phyloP scores from a whole-genome alignment of 768 basidiomycete genomes.

The Crassisporium funariophilum region DNA sequence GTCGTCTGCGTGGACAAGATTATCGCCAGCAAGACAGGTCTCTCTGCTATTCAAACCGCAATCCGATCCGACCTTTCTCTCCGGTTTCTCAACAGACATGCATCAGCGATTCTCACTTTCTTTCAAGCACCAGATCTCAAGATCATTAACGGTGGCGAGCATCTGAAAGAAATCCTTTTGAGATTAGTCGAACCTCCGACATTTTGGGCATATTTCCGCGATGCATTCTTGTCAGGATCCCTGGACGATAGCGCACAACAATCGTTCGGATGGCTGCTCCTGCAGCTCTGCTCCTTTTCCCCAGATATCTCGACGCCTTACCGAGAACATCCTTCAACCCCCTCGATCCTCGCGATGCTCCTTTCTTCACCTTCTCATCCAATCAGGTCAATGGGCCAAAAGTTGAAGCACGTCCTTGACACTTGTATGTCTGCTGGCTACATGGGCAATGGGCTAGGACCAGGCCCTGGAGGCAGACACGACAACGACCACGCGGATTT shows the following conservation, averaged over 20 bases:
- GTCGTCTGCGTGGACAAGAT: constrained; percentile 39
- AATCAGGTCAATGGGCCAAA: constrained; percentile 32
- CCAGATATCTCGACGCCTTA: constrained; percentile 35
- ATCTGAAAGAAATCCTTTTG: constrained; percentile 40
- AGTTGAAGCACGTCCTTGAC: constrained; percentile 38
- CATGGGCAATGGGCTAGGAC: constrained; percentile 10
- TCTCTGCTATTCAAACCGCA: constrained; percentile 38
- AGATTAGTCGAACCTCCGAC: constrained; percentile 51
- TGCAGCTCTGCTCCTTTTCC: constrained; percentile 46
- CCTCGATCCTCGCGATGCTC: constrained; percentile 30
- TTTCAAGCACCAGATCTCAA: constrained; percentile 39
- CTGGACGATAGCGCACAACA: constrained; percentile 36
- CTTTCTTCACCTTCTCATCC: constrained; percentile 22
- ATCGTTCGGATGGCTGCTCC: constrained; percentile 51
- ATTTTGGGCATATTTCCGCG: constrained; percentile 46
- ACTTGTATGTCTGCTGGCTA: constrained; percentile 21
- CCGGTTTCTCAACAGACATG: constrained; percentile 45
- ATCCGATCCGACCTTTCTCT: constrained; percentile 41
- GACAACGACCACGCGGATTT: constrained; percentile 70
- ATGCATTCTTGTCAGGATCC: constrained; percentile 34
- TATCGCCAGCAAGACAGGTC: constrained; percentile 35
- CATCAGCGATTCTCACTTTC: constrained; percentile 36
- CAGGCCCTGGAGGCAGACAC: constrained; percentile 63
- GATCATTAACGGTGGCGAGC: constrained; percentile 42
- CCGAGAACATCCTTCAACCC: constrained; percentile 37